Percentiles rank a stretch among this genome's conserved stretches.
phyloP scores from a whole-genome alignment of 176 grass and related monocot species.

The Aegilops speltoides region DNA sequence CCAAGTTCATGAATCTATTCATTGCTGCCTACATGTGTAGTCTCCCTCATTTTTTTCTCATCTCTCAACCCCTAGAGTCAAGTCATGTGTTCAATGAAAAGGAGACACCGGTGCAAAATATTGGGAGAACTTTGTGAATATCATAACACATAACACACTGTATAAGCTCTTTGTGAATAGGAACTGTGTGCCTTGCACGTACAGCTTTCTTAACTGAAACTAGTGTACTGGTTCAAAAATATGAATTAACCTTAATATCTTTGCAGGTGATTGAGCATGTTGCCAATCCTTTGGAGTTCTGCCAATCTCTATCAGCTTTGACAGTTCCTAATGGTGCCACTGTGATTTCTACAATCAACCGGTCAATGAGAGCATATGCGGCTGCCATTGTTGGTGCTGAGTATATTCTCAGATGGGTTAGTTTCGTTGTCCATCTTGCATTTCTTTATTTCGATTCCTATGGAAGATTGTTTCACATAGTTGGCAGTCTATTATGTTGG shows the following conservation, averaged over 20 bases:
- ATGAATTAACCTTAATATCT: constrained; percentile 18
- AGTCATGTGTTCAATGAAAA: neutral
- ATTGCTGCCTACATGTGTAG: neutral
- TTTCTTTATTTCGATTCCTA: neutral
- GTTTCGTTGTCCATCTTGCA: constrained; percentile 7
- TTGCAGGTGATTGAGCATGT: constrained; percentile 98
- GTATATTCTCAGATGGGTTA: constrained; percentile 92
- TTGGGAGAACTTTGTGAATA: neutral
- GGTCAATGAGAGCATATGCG: constrained; percentile 90
- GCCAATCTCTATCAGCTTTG: constrained; percentile 72
- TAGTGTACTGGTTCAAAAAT: constrained; percentile 15
- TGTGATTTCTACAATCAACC: constrained; percentile 91
- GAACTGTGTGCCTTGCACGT: neutral
- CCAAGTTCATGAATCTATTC: neutral
- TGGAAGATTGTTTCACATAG: constrained; percentile 3
- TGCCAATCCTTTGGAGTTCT: constrained; percentile 73
- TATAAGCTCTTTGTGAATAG: constrained; percentile 10
- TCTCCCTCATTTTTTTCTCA: neutral
- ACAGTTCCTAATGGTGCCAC: constrained; percentile 66
- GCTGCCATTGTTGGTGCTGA: constrained; percentile 85
- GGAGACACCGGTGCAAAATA: neutral
- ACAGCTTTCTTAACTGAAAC: neutral
- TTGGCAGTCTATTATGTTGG: constrained; percentile 9
- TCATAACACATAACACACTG: neutral
- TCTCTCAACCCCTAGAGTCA: neutral